Base-by-base conservation (phyloP, 306 rosid genomes). In the Malus sieversii region DNA sequence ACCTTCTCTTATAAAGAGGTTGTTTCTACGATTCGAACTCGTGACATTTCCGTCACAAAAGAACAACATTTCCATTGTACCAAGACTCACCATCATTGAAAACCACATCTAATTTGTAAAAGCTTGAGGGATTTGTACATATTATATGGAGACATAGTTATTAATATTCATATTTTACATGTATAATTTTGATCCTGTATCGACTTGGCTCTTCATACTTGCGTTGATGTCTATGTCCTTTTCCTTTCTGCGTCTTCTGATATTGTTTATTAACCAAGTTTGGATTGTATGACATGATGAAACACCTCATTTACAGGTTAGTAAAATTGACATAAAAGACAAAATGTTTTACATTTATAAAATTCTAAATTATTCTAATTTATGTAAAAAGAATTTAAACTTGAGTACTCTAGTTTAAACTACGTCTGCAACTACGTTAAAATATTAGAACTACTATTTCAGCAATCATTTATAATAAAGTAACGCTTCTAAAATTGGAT, bases 1-100 rank as follows among this genome's bases (percentile, higher is more conserved):
- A 35, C 9, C 0, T 35, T 35, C 0, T 0, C 2, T 35, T 1
- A 0, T 2, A 6, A 35, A 35, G 2, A 35, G 0, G 0, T 0
- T 35, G 0, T 35, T 35, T 35, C 2, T 35, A 35, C 40, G 9
- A 35, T 2, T 35, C 9, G 2, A 35, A 7, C 10, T 35, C 4
- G 9, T 35, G 40, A 35, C 0, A 0, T 35, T 35, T 35, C 2
- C 0, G 9, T 7, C 2, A 6, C 0, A 35, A 35, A 35, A 35
- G 9, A 35, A 2, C 40, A 35, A 35, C 40, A 35, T 35, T 35
- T 35, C 0, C 0, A 2, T 7, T 35, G 2, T 35, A 1, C 40
- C 40, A 35, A 35, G 0, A 0, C 10, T 7, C 2, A 0, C 2
- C 9, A 35, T 35, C 40, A 75, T 11, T 20, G 23, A 22, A 75